These are phyloP conservation scores for Daedaleopsis sinensis DNA, from an alignment of 768 basidiomycete genomes.

Conservation along the genomic window DNA sequence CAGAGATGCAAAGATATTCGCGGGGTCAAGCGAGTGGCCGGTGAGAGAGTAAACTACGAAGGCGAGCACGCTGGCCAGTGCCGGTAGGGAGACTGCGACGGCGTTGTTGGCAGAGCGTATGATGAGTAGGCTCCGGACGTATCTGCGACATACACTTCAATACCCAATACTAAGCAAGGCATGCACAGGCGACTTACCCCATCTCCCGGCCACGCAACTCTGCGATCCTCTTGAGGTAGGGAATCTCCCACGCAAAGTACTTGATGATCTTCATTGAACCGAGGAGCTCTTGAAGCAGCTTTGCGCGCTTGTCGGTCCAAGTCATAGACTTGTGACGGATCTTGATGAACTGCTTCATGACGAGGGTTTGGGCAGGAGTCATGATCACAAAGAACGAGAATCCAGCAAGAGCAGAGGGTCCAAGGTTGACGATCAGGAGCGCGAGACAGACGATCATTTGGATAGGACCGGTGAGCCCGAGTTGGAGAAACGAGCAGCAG, in stretches of 20 bases:
- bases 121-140: conserved; percentile 67
- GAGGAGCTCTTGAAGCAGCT: conserved; percentile 86
- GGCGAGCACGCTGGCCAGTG: conserved; percentile 75
- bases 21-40: conserved; percentile 69
- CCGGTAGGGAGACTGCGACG: conserved; percentile 71
- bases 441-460: conserved; percentile 78
- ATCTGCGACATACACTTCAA: conserved; percentile 36
- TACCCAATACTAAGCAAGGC: conserved; percentile 4
- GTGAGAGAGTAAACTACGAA: conserved; percentile 78
- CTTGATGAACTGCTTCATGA: conserved; percentile 74
- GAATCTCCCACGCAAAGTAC: conserved; percentile 86
- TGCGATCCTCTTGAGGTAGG: conserved; percentile 75
- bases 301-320: conserved; percentile 91
- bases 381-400: conserved; percentile 67
- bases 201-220: conserved; percentile 76
- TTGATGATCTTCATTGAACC: conserved; percentile 93
- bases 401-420: conserved; percentile 57
- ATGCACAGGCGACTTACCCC: conserved; percentile 43
- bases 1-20: conserved; percentile 81
- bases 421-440: conserved; percentile 74
- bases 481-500: conserved; percentile 77
- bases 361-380: conserved; percentile 70
- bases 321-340: conserved; percentile 75
- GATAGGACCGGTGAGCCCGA: conserved; percentile 77
- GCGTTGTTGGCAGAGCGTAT: conserved; percentile 70